Percentiles rank a stretch among this genome's conserved stretches.
phyloP scores from a whole-genome alignment of 2,329 filamentous ascomycete species.

The Apiospora hydei region DNA sequence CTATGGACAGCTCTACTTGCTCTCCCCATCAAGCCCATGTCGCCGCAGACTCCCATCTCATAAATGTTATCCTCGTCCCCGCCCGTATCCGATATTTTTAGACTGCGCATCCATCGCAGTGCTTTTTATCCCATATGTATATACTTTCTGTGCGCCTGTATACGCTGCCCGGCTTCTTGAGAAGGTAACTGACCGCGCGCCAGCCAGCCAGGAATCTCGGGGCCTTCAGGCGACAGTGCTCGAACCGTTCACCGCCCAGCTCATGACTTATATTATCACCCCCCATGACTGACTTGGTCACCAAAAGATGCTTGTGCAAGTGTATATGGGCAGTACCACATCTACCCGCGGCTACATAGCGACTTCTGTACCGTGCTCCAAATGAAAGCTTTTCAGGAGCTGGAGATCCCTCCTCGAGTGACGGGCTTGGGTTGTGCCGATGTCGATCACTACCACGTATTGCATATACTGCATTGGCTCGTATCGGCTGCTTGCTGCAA shows the following conservation, averaged over 20 bases:
- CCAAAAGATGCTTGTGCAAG: not conserved
- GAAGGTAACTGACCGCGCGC: no score
- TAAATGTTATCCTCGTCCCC: constrained; percentile 10
- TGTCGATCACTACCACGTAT: constrained; percentile 12
- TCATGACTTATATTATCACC: not conserved
- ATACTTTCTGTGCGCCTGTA: not conserved
- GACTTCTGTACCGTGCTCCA: not conserved
- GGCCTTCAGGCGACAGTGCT: not conserved
- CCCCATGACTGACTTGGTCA: not conserved
- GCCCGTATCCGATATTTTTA: constrained; percentile 10
- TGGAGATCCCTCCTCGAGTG: not conserved
- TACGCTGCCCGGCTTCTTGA: not conserved
- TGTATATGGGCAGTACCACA: not conserved
- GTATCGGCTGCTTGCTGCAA: not conserved
- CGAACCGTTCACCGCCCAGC: not conserved
- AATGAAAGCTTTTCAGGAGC: not conserved
- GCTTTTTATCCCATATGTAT: not conserved
- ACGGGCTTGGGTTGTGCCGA: not conserved
- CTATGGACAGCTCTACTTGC: not conserved
- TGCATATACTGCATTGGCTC: constrained; percentile 9
- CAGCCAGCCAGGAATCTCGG: not conserved
- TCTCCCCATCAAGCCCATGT: not conserved
- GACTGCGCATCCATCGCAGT: not conserved
- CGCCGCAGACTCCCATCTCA: constrained; percentile 10
- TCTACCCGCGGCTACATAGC: not conserved